Evolutionary conservation across 371 early-diverging fungal species (phyloP).

Genomic region (Entomophthora muscae): DNA sequence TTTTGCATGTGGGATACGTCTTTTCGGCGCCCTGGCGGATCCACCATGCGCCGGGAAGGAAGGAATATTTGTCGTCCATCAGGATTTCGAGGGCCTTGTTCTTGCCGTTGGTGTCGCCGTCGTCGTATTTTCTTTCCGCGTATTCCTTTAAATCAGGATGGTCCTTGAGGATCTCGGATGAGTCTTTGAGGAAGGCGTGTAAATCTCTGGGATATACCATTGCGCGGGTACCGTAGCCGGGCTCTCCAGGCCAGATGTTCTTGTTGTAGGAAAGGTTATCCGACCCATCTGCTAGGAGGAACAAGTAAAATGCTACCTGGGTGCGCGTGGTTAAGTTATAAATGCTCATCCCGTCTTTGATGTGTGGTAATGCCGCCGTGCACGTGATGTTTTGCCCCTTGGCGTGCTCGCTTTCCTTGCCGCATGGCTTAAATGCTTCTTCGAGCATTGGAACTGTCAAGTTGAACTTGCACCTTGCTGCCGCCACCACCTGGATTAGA

Average conservation of each 20-base stretch:
- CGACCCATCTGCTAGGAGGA: not conserved
- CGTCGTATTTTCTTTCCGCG: not conserved
- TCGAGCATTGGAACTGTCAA: not conserved
- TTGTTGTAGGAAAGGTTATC: not conserved
- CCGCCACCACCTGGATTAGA: too few relatives aligned
- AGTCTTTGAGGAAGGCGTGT: not conserved
- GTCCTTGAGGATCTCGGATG: not conserved
- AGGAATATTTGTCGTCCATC: not conserved
- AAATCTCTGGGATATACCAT: conserved; percentile 1
- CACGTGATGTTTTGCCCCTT: conserved; percentile 4
- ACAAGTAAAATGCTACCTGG: not conserved
- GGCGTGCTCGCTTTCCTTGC: not conserved
- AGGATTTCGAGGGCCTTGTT: not conserved
- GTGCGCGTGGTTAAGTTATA: not conserved
- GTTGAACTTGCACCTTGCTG: too few relatives aligned
- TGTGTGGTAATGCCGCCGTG: not conserved
- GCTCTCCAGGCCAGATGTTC: not conserved
- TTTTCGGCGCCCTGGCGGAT: not conserved
- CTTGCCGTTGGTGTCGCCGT: not conserved
- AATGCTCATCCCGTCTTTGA: not conserved
- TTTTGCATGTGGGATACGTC: not conserved
- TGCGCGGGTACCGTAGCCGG: not conserved
- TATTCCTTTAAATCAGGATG: not conserved
- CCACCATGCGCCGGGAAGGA: conserved; percentile 7
- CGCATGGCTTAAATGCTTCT: conserved; percentile 1